These are phyloP conservation scores for Stemphylium vesicarium DNA, from an alignment of 2,329 filamentous ascomycete species.

Conservation along the genomic window DNA sequence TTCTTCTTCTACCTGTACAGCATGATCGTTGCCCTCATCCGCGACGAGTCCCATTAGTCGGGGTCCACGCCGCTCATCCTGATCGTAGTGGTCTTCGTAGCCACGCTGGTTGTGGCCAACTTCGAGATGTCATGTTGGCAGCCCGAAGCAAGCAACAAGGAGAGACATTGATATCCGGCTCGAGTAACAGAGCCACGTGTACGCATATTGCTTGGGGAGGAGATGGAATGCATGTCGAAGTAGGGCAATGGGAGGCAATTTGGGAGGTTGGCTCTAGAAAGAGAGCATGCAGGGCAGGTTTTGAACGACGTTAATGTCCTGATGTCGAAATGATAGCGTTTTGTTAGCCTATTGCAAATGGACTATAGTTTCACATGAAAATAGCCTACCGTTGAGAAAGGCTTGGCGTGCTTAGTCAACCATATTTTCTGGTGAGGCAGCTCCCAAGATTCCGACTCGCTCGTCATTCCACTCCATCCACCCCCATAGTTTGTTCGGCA, in stretches of 20 bases:
- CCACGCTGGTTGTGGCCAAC: constrained; percentile 4
- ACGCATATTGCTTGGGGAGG: constrained; percentile 17
- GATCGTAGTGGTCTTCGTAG: constrained; percentile 5
- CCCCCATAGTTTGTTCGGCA: neutral
- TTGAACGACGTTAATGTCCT: constrained; percentile 28
- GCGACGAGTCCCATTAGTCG: constrained; percentile 80
- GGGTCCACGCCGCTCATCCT: constrained; percentile 25
- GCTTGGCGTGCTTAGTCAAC: constrained; percentile 29
- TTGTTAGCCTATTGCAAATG: constrained; percentile 38
- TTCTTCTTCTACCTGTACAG: constrained; percentile 99
- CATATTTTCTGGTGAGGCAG: constrained; percentile 13
- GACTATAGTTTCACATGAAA: constrained; percentile 14
- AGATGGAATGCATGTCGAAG: neutral
- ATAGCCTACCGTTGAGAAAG: neutral
- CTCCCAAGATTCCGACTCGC: neutral
- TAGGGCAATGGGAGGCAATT: constrained; percentile 12
- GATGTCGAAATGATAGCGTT: constrained; percentile 45
- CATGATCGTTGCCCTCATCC: constrained; percentile 97
- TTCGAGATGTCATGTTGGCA: neutral
- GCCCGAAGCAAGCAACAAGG: neutral
- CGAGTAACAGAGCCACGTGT: constrained; percentile 15
- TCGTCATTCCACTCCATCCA: neutral
- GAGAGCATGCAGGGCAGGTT: neutral
- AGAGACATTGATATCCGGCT: constrained; percentile 21
- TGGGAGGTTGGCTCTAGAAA: constrained; percentile 3